These are phyloP conservation scores for Talaromyces piceae DNA, from an alignment of 2,329 filamentous ascomycete genomes.

Conservation along the genomic window DNA sequence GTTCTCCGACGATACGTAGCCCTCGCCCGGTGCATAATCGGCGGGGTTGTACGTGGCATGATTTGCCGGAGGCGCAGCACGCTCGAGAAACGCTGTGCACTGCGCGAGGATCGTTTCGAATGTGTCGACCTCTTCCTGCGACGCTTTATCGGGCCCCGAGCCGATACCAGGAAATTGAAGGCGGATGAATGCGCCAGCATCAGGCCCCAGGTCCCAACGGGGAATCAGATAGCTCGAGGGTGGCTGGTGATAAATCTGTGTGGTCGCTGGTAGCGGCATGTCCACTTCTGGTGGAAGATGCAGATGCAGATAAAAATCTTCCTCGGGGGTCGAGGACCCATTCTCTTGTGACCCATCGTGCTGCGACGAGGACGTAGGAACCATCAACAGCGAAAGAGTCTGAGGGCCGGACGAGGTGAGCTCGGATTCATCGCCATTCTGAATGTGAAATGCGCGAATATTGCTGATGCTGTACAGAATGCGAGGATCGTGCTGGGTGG, in stretches of 20 bases:
- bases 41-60: conserved; percentile 65
- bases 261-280: conserved; percentile 85
- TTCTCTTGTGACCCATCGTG: conserved; percentile 46
- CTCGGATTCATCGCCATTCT: conserved; percentile 74
- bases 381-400: conserved; percentile 90
- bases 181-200: conserved; percentile 82
- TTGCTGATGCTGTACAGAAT: conserved; percentile 55
- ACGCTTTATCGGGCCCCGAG: conserved; percentile 54
- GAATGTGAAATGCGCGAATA: conserved; percentile 85
- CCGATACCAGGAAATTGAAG: conserved; percentile 80
- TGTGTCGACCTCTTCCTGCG: conserved; percentile 89
- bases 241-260: conserved; percentile 94
- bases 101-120: conserved; percentile 98
- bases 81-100: conserved; percentile 90
- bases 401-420: conserved; percentile 82
- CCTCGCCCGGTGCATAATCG: conserved; percentile 71
- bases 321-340: conserved; percentile 54
- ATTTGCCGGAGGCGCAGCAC: conserved; percentile 55
- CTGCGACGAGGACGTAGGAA: conserved; percentile 74
- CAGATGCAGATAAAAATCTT: conserved; percentile 95
- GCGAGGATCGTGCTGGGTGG: conserved; percentile 26
- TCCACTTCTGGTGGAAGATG: conserved; percentile 93
- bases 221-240: conserved; percentile 90
- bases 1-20: conserved; percentile 49
- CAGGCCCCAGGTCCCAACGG: conserved; percentile 84